phyloP scores from a whole-genome alignment of 2,329 filamentous ascomycete genomes.

The Alternaria alternata region DNA sequence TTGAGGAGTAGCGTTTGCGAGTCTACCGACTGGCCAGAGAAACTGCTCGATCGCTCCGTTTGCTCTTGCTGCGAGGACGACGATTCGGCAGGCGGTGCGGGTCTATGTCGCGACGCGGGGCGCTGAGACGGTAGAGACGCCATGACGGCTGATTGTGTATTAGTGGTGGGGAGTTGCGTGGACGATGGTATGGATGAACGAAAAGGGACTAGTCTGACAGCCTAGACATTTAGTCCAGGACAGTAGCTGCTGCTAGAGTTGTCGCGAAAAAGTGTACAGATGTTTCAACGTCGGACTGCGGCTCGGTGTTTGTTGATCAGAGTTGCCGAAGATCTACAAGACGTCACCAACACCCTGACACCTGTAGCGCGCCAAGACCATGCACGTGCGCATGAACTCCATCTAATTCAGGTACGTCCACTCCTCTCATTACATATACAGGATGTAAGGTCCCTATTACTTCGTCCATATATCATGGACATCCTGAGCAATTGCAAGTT shows the following conservation, averaged over 20 bases:
- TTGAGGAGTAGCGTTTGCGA: slow-evolving; percentile 58
- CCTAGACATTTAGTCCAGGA: background rate
- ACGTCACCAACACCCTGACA: slow-evolving; percentile 22
- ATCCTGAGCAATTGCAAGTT: background rate
- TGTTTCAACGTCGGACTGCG: slow-evolving; percentile 6
- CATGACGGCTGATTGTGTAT: slow-evolving; percentile 37
- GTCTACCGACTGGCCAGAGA: slow-evolving; percentile 54
- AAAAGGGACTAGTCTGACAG: background rate
- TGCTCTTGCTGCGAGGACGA: slow-evolving; percentile 29
- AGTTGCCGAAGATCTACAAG: slow-evolving; percentile 26
- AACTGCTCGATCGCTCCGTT: slow-evolving; percentile 43
- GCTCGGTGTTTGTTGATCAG: slow-evolving; percentile 26
- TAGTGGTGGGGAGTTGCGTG: background rate
- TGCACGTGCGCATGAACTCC: slow-evolving; percentile 12
- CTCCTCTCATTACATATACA: background rate
- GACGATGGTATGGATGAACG: background rate
- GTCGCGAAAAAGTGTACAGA: background rate
- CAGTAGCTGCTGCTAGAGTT: background rate
- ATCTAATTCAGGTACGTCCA: background rate
- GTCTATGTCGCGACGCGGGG: slow-evolving; percentile 46
- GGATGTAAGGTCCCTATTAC: background rate
- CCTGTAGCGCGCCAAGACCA: slow-evolving; percentile 23
- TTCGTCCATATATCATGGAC: background rate
- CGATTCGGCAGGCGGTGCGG: slow-evolving; percentile 33
- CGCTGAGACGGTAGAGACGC: slow-evolving; percentile 53